These are phyloP conservation scores for Theobroma grandiflorum DNA, from an alignment of 441 rosid genomes.

Conservation along the genomic window DNA sequence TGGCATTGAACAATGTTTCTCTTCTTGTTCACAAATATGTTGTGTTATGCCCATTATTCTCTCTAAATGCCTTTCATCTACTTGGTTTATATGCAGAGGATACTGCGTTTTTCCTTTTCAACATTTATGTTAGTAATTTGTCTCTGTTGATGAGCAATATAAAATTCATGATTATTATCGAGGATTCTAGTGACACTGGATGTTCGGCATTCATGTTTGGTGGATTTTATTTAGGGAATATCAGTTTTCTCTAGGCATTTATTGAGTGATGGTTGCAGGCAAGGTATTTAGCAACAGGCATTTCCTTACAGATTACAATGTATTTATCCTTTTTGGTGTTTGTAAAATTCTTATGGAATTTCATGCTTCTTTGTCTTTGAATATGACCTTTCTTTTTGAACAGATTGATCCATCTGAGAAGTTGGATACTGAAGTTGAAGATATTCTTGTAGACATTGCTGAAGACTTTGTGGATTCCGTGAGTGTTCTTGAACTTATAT, in stretches of 20 bases:
- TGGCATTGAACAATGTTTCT: neutral
- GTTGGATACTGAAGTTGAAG: slow-evolving; percentile 91
- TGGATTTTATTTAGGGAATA: neutral
- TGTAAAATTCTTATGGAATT: neutral
- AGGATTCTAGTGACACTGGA: neutral
- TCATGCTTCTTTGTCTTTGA: slow-evolving; percentile 15
- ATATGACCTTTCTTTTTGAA: slow-evolving; percentile 27
- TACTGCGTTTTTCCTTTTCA: neutral
- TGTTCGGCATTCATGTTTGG: neutral
- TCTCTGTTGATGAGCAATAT: neutral
- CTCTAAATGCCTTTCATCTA: neutral
- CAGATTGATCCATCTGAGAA: slow-evolving; percentile 92
- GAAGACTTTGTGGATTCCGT: slow-evolving; percentile 95
- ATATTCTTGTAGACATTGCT: slow-evolving; percentile 86
- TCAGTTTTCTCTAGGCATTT: neutral
- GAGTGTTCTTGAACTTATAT: slow-evolving; percentile 44
- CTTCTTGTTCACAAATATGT: neutral
- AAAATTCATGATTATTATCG: neutral
- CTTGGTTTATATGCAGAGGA: neutral
- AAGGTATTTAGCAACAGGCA: neutral
- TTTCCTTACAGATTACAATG: neutral
- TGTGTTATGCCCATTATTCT: neutral
- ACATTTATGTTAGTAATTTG: neutral
- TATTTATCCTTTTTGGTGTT: neutral
- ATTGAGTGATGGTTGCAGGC: neutral